A percentile compares a stretch with the other conserved stretches of the same genome.
Evolutionary conservation across 345 rosid genomes (phyloP).

Genomic region (Eucalyptus urophylla): DNA sequence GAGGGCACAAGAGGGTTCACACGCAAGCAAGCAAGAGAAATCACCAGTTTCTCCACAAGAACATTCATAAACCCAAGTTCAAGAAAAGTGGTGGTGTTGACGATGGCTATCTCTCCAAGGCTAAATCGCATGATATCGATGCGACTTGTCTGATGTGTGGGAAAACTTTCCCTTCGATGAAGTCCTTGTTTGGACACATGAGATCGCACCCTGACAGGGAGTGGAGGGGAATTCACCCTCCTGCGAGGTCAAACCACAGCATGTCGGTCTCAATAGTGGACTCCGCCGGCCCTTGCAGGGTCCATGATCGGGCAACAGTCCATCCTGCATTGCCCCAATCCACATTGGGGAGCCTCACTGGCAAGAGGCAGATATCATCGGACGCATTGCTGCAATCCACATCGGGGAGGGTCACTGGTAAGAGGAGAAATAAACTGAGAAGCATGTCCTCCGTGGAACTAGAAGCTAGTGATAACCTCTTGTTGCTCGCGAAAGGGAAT

Average conservation of each 20-base stretch:
- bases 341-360: too few species aligned
- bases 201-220: slow-evolving; percentile 41
- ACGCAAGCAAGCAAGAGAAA: not conserved
- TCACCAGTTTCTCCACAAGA: not conserved
- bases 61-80: not conserved
- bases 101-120: not conserved
- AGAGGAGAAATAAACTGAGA: not conserved
- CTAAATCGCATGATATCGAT: not conserved
- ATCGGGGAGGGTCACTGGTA: not conserved
- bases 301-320: not conserved
- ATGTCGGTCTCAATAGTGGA: not conserved
- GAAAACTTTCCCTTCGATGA: slow-evolving; percentile 21
- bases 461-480: slow-evolving; percentile 12
- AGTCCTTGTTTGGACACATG: slow-evolving; percentile 49
- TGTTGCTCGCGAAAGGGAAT: slow-evolving; percentile 12
- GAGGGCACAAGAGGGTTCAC: slow-evolving; percentile 44
- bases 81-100: not conserved
- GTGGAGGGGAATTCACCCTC: slow-evolving; percentile 38
- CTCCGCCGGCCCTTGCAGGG: not conserved
- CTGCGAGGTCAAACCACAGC: not conserved
- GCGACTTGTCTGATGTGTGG: slow-evolving; percentile 16
- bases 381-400: not conserved
- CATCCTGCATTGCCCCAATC: not conserved
- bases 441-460: not conserved
- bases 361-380: too few species aligned